Evolutionary conservation across 2,329 filamentous ascomycete species (phyloP).

Genomic region (Emericellopsis cladophorae): DNA sequence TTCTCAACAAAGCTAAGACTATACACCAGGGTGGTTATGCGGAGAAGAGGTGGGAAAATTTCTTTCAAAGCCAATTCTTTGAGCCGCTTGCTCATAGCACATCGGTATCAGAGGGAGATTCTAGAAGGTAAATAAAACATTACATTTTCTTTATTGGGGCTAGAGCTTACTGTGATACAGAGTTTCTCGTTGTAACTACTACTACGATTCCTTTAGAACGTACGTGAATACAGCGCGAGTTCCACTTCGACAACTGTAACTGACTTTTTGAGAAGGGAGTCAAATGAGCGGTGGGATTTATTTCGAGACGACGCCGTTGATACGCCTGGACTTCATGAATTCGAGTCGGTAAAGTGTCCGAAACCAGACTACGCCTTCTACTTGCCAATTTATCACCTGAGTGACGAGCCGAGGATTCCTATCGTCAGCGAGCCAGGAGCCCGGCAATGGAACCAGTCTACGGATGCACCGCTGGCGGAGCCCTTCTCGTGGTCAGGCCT

Average conservation of each 20-base stretch:
- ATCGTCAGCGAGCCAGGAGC: background rate
- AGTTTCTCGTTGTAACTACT: slow-evolving; percentile 2
- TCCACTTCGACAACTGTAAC: no score
- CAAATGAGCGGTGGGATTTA: no score
- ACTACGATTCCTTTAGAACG: no score
- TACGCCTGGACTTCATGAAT: background rate
- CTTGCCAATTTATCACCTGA: slow-evolving; percentile 6
- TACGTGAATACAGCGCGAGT: no score
- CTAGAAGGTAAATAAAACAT: slow-evolving; percentile 6
- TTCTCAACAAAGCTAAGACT: no score
- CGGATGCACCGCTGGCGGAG: background rate
- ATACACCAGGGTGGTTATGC: no score
- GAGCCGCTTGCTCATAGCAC: no score
- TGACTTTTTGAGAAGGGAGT: no score
- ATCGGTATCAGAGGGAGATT: background rate
- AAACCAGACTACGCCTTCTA: slow-evolving; percentile 7
- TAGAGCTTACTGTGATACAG: slow-evolving; percentile 7
- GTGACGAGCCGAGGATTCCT: background rate
- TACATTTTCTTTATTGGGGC: slow-evolving; percentile 5
- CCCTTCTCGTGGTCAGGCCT: slow-evolving; percentile 6
- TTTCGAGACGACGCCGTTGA: no score
- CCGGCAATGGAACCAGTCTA: slow-evolving; percentile 1
- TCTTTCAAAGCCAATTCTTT: background rate
- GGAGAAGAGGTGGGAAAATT: background rate
- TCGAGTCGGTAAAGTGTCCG: slow-evolving; percentile 2